phyloP scores from a whole-genome alignment of 352 stramenopile species.

The Globisporangium camurandrum region DNA sequence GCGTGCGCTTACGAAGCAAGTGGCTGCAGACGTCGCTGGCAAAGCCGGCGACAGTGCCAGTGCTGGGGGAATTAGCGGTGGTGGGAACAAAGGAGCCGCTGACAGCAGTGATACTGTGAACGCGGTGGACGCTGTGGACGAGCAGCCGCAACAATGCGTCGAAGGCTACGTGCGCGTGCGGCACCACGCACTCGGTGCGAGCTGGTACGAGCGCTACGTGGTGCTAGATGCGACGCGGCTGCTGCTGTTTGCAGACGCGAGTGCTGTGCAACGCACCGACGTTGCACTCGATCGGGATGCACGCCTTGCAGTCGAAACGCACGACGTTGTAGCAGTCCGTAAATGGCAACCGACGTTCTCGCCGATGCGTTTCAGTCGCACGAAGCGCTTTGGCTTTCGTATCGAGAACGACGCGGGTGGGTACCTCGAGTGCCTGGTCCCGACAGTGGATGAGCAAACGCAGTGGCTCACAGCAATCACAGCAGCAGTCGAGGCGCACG shows the following conservation, averaged over 20 bases:
- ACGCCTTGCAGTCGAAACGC: slow-evolving; percentile 29
- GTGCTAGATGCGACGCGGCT: slow-evolving; percentile 28
- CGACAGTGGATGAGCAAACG: slow-evolving; percentile 23
- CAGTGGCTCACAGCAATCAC: slow-evolving; percentile 26
- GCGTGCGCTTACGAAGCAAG: slow-evolving; percentile 42
- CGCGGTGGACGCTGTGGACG: no score
- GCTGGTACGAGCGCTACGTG: slow-evolving; percentile 44
- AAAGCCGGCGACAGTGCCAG: neutral
- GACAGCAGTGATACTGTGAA: neutral
- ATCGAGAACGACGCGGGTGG: slow-evolving; percentile 51
- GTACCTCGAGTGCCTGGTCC: slow-evolving; percentile 47
- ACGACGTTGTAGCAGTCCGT: slow-evolving; percentile 40
- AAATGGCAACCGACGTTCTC: slow-evolving; percentile 44
- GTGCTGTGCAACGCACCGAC: slow-evolving; percentile 18
- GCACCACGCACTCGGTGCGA: slow-evolving; percentile 36
- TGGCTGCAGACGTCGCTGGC: slow-evolving; percentile 28
- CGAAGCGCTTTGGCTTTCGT: slow-evolving; percentile 32
- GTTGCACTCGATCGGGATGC: no score
- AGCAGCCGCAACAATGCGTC: neutral
- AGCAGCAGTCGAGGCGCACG: slow-evolving; percentile 18
- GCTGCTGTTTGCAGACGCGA: slow-evolving; percentile 26
- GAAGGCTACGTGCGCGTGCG: slow-evolving; percentile 39
- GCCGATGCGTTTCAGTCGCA: slow-evolving; percentile 10
- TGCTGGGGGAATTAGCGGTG: no score
- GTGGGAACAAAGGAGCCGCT: neutral